Percentiles rank a stretch among this genome's conserved stretches.
These are phyloP conservation scores for Fusarium sp. DNA, from an alignment of 2,329 filamentous ascomycete genomes.

Conservation along the genomic window DNA sequence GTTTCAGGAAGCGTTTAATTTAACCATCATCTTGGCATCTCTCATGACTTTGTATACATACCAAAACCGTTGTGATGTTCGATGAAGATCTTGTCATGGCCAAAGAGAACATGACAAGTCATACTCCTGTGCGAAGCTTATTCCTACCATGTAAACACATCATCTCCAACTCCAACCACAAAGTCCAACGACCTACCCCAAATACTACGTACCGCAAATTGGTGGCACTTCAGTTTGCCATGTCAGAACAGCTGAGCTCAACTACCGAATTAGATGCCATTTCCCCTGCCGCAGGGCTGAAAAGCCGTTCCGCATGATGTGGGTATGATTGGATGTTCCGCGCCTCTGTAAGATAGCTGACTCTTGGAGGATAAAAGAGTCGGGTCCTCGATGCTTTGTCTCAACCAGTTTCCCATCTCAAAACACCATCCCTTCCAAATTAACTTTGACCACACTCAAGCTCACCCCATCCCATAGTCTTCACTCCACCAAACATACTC, in stretches of 20 bases:
- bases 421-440: not conserved
- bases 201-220: constrained; percentile 32
- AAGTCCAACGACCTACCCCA: constrained; percentile 13
- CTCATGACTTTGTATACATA: fast-evolving
- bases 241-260: not conserved
- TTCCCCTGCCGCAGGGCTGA: constrained; percentile 42
- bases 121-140: not conserved
- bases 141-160: too few relatives aligned
- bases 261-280: constrained; percentile 37
- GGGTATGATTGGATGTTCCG: not conserved
- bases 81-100: fast-evolving
- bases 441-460: not conserved
- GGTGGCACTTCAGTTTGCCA: constrained; percentile 41
- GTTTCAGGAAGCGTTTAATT: constrained; percentile 20
- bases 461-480: not conserved
- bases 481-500: not conserved
- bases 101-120: not conserved
- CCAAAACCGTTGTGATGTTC: not conserved
- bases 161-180: too few relatives aligned
- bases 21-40: not conserved
- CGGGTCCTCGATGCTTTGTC: not conserved
- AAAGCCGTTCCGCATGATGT: constrained; percentile 9
- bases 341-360: constrained; percentile 5
- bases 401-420: constrained; percentile 8
- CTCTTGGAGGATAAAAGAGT: constrained; percentile 3